A percentile compares a stretch with the other conserved stretches of the same genome.
These are phyloP conservation scores for Extremus antarcticus DNA, from an alignment of 495 filamentous ascomycete species.

Conservation along the genomic window DNA sequence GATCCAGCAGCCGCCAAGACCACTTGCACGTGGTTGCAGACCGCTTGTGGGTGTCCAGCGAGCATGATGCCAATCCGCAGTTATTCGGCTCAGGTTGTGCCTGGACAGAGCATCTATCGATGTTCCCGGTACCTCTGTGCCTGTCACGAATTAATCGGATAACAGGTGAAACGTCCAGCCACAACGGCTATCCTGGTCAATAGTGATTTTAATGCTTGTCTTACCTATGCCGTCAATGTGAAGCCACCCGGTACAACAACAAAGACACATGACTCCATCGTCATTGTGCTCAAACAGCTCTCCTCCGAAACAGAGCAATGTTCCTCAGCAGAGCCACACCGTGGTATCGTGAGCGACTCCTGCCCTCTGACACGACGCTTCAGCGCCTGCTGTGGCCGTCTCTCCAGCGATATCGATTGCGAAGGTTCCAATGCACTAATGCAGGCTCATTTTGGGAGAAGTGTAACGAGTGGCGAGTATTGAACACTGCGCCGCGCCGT, in stretches of 20 bases:
- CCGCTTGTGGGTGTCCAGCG: too few species aligned
- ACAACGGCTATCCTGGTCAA: conserved; percentile 2
- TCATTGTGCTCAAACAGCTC: neutral
- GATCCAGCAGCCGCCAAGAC: too few species aligned
- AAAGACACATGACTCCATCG: neutral
- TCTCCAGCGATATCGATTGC: neutral
- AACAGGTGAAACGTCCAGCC: neutral
- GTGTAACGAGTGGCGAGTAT: neutral
- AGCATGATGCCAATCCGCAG: too few species aligned
- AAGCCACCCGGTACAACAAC: neutral
- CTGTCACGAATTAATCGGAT: too few species aligned
- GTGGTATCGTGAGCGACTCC: neutral
- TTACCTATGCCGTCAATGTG: neutral
- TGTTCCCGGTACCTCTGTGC: neutral
- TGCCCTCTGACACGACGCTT: neutral
- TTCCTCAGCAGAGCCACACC: neutral
- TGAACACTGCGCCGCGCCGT: neutral
- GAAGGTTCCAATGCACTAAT: conserved; percentile 1
- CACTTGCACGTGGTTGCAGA: too few species aligned
- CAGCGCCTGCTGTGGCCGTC: neutral
- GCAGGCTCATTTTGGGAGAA: neutral
- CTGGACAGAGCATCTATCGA: too few species aligned
- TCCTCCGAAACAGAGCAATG: neutral
- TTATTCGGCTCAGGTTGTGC: too few species aligned
- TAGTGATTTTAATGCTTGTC: conserved; percentile 5